Percentiles rank a stretch among this genome's conserved stretches.
Evolutionary conservation across 441 rosid species (phyloP).

Genomic region (Pelargonium citronellum): DNA sequence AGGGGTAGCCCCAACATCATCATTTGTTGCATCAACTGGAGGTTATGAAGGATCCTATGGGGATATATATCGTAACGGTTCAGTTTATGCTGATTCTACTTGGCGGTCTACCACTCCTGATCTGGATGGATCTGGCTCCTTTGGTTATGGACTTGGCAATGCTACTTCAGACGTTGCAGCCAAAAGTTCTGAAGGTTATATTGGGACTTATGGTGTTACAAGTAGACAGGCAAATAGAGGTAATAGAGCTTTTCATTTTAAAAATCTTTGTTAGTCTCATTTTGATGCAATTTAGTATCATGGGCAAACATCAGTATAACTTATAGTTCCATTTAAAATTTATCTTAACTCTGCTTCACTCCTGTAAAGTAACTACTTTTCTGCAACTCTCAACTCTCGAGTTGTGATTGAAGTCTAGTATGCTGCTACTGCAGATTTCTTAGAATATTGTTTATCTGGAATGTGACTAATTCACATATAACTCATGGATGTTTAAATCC

Average conservation of each 20-base stretch:
- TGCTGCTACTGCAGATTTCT: not conserved
- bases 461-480: not conserved
- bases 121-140: conserved; percentile 43
- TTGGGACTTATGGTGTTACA: conserved; percentile 43
- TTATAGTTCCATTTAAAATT: no score
- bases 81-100: conserved; percentile 46
- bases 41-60: conserved; percentile 44
- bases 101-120: conserved; percentile 51
- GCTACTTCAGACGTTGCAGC: conserved; percentile 43
- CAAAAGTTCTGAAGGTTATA: conserved; percentile 43
- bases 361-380: not conserved
- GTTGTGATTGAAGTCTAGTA: not conserved
- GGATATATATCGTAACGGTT: conserved; percentile 42
- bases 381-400: not conserved
- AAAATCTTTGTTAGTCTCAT: not conserved
- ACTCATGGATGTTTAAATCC: not conserved
- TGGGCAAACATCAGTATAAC: no score
- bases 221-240: conserved; percentile 58
- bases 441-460: not conserved
- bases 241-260: conserved; percentile 23
- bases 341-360: not conserved
- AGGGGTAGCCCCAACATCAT: conserved; percentile 31
- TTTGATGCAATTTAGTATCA: not conserved
- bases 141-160: conserved; percentile 42
- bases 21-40: conserved; percentile 42